Evolutionary conservation across 768 basidiomycete genomes (phyloP).

Genomic region (Paxillus ammoniavirescens): DNA sequence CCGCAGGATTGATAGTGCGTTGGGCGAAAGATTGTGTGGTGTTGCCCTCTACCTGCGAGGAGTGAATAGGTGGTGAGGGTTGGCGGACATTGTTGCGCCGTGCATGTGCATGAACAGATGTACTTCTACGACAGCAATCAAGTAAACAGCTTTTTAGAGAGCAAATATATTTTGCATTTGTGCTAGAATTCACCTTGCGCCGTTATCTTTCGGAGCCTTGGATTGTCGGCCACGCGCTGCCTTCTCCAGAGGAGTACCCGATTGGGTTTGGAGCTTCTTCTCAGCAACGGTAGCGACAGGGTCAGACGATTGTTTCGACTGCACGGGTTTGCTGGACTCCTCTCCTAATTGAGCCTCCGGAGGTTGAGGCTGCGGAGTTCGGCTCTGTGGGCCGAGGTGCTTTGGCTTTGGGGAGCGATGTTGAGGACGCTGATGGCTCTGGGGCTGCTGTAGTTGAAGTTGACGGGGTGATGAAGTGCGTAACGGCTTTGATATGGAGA

Average conservation of each 20-base stretch:
- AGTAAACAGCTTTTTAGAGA: conserved; percentile 6
- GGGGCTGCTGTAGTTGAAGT: conserved; percentile 36
- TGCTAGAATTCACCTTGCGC: conserved; percentile 37
- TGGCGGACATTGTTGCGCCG: conserved; percentile 58
- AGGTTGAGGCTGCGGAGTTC: conserved; percentile 18
- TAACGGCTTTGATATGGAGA: conserved; percentile 62
- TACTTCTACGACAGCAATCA: conserved; percentile 35
- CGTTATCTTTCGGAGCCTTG: conserved; percentile 45
- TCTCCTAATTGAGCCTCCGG: conserved; percentile 28
- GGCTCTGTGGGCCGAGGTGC: conserved; percentile 18
- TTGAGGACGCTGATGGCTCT: conserved; percentile 33
- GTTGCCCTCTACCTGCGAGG: conserved; percentile 70
- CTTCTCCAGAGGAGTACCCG: conserved; percentile 25
- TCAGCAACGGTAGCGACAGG: conserved; percentile 30
- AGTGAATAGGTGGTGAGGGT: conserved; percentile 55
- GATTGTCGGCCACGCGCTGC: conserved; percentile 32
- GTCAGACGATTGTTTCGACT: conserved; percentile 25
- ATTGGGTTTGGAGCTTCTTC: conserved; percentile 30
- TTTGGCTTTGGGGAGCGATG: conserved; percentile 39
- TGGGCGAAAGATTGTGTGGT: conserved; percentile 24
- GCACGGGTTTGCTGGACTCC: conserved; percentile 30
- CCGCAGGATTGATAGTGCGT: conserved; percentile 31
- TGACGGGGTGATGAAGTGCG: conserved; percentile 34
- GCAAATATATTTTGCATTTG: neutral
- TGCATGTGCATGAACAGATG: conserved; percentile 42